These are phyloP conservation scores for Thermomucor indicae-seudaticae DNA, from an alignment of 371 early-diverging fungal species.

Conservation along the genomic window DNA sequence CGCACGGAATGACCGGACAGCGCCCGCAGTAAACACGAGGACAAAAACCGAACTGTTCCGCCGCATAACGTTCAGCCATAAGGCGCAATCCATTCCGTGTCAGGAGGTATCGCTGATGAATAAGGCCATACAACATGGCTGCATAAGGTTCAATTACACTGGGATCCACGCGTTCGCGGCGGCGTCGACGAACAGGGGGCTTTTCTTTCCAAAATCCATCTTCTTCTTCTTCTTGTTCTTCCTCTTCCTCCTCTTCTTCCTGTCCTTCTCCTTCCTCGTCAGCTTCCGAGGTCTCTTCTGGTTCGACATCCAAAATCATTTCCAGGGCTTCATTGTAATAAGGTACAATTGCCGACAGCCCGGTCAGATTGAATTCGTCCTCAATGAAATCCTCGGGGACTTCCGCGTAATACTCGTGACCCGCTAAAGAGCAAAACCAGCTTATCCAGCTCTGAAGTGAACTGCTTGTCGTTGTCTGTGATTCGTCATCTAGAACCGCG, in stretches of 20 bases:
- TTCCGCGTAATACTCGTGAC: conserved; percentile 82
- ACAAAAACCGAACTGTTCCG: conserved; percentile 83
- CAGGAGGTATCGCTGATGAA: conserved; percentile 80
- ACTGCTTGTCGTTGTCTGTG: conserved; percentile 13
- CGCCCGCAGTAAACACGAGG: conserved; percentile 76
- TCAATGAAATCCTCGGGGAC: conserved; percentile 86
- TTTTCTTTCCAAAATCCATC: conserved; percentile 36
- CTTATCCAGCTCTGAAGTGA: conserved; percentile 70
- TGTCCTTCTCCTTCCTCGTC: conserved; percentile 8
- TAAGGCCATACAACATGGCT: conserved; percentile 72
- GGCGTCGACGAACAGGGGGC: conserved; percentile 2
- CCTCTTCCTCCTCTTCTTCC: conserved; percentile 24
- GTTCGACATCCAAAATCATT: conserved; percentile 83
- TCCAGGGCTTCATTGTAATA: conserved; percentile 81
- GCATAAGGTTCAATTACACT: conserved; percentile 48
- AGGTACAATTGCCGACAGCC: conserved; percentile 74
- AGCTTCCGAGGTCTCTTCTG: conserved; percentile 41
- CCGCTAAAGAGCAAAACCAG: conserved; percentile 84
- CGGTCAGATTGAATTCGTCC: conserved; percentile 93
- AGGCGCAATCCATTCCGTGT: conserved; percentile 74
- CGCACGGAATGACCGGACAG: conserved; percentile 79
- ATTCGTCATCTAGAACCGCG: conserved; percentile 21
- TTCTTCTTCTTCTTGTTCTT: conserved; percentile 23
- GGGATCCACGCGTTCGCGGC: conserved; percentile 20
- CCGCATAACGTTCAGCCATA: conserved; percentile 77